Base-by-base conservation (phyloP, 441 rosid species). In the Croton laevigatus region DNA sequence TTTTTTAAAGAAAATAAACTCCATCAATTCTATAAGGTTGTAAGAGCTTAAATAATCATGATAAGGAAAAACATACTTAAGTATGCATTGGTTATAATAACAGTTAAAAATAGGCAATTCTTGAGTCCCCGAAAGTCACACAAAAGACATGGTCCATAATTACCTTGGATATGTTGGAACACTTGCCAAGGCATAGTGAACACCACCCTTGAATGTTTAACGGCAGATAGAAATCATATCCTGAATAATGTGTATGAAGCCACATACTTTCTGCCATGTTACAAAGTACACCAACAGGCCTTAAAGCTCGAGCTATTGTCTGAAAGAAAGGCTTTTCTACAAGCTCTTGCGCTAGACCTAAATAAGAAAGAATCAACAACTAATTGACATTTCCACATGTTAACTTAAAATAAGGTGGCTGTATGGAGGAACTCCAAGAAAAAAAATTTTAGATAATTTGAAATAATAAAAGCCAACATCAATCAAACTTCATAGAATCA, bases 261-360 rank as follows among this genome's bases (percentile, higher is more conserved):
- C 99, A 93, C 96, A 93, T 88, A 77, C 99, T 93, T 79, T 95
- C 99, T 6, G 98, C 94, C 98, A 95, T 95, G 86, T 93, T 95
- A 77, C 96, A 95, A 65, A 95, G 92, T 73, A 95, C 84, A 69
- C 99, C 99, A 37, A 98, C 99, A 71, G 96, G 97, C 84, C 88
- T 86, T 73, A 95, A 81, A 9, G 98, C 90, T 75, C 79, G 82
- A 14, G 97, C 96, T 75, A 91, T 67, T 9, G 86, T 86, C 75
- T 93, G 90, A 57, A 93, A 91, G 83, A 93, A 91, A 65, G 99
- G 99, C 87, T 86, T 95, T 85, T 89, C 97, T 62, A 93, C 93
- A 74, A 95, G 92, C 76, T 91, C 96, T 79, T 76, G 87, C 51
- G 99, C 99, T 68, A 98, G 98, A 79, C 99, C 98, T 93, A 59